Evolutionary conservation across 805 yeast genomes (phyloP).

Genomic region (Wickerhamomyces strasburgensis): DNA sequence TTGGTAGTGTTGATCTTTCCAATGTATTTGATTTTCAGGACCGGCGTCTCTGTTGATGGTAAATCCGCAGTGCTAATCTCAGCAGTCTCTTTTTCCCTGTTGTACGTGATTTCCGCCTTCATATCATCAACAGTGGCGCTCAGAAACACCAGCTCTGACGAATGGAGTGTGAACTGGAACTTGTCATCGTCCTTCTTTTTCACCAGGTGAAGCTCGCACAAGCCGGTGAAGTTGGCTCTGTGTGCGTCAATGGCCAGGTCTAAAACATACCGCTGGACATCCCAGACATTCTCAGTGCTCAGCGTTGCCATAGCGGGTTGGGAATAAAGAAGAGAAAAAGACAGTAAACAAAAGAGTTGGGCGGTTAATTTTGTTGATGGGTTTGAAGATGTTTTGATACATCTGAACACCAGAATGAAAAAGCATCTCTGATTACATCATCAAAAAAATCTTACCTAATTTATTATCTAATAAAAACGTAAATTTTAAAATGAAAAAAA

Average conservation of each 20-base stretch:
- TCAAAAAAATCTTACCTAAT: neutral
- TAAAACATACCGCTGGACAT: no score
- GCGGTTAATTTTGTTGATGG: neutral
- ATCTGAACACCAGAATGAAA: neutral
- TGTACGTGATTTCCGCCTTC: conserved; percentile 34
- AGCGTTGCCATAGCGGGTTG: no score
- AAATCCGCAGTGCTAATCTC: conserved; percentile 15
- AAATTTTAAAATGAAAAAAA: no score
- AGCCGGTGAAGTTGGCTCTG: no score
- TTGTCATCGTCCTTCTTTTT: conserved; percentile 3
- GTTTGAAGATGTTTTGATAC: conserved; percentile 1
- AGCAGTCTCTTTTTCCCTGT: conserved; percentile 25
- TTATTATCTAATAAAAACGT: no score
- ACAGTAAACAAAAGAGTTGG: no score
- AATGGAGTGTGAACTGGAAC: conserved; percentile 30
- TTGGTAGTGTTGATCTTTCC: conserved; percentile 20
- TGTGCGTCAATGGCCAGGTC: no score
- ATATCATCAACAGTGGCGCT: conserved; percentile 21
- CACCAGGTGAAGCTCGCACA: no score
- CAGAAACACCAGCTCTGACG: conserved; percentile 29
- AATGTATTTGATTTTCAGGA: conserved; percentile 13
- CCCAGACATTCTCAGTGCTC: no score
- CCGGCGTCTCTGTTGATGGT: conserved; percentile 5
- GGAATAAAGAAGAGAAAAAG: no score
- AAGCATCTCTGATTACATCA: no score